Conservation (phyloP, 2,329 filamentous ascomycete genomes). For the Harringtonia lauricola region DNA sequence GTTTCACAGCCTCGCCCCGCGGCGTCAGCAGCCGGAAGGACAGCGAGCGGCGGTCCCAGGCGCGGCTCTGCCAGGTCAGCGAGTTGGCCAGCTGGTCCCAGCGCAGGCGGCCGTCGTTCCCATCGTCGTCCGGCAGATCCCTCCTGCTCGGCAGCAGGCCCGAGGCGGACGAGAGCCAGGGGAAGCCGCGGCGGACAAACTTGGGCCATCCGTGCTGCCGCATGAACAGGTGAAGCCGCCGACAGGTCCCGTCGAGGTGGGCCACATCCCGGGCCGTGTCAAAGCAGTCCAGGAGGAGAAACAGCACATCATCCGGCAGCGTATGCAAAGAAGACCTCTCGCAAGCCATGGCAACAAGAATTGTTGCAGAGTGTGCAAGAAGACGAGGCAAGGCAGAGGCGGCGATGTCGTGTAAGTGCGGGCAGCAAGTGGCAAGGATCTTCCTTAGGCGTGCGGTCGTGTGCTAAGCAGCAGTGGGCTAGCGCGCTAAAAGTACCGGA, state of each 20-base stretch:
- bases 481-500: no score
- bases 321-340: slow-evolving; percentile 20
- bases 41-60: slow-evolving; percentile 38
- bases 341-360: neutral
- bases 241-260: slow-evolving; percentile 27
- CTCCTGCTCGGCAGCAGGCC: no score
- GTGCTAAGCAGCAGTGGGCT: no score
- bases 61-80: slow-evolving; percentile 38
- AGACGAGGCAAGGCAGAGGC: neutral
- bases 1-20: slow-evolving; percentile 13
- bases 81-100: slow-evolving; percentile 31
- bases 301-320: slow-evolving; percentile 39
- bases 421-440: no score
- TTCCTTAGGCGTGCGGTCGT: no score
- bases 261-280: slow-evolving; percentile 37
- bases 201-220: slow-evolving; percentile 33
- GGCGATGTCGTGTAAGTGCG: no score
- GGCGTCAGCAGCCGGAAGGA: slow-evolving; percentile 24
- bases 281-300: slow-evolving; percentile 34
- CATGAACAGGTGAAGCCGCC: slow-evolving; percentile 26
- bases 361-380: neutral
- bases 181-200: slow-evolving; percentile 35
- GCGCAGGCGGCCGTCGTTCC: neutral
- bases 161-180: slow-evolving; percentile 21
- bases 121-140: no score